phyloP scores from a whole-genome alignment of 805 yeast species.

The Saccharomycopsis amapae region DNA sequence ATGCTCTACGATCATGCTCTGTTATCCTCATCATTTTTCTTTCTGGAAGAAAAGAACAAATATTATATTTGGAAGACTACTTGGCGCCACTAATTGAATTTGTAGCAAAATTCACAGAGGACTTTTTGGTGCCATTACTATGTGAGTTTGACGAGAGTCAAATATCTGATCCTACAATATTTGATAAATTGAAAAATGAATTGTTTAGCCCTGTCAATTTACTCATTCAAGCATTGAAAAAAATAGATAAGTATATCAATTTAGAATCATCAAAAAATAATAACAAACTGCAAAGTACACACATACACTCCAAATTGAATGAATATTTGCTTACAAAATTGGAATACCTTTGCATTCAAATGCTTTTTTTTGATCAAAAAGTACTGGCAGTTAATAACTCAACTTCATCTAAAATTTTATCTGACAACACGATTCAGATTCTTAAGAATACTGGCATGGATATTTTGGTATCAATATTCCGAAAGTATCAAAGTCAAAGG shows the following conservation, averaged over 20 bases:
- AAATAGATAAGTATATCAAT: conserved; percentile 11
- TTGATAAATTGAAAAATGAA: conserved; percentile 6
- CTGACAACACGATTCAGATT: conserved; percentile 16
- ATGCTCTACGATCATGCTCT: conserved; percentile 31
- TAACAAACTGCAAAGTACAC: conserved; percentile 14
- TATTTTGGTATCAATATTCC: conserved; percentile 34
- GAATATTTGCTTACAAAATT: conserved; percentile 51
- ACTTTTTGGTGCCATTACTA: conserved; percentile 24
- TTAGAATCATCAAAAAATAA: conserved; percentile 3
- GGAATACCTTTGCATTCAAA: conserved; percentile 42
- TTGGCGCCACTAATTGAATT: conserved; percentile 36
- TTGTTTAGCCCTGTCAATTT: conserved; percentile 3
- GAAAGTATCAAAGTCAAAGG: conserved; percentile 43
- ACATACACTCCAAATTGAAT: conserved; percentile 28
- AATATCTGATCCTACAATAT: neutral
- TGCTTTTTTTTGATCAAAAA: conserved; percentile 34
- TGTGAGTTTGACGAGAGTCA: neutral
- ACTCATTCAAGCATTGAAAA: conserved; percentile 6
- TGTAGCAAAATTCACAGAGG: conserved; percentile 31
- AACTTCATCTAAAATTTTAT: neutral
- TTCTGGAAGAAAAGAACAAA: conserved; percentile 35
- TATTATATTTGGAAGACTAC: conserved; percentile 40
- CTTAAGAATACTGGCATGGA: conserved; percentile 25
- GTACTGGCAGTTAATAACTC: neutral
- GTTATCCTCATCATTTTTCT: conserved; percentile 37